phyloP scores from a whole-genome alignment of 1,139 yeast genomes.

The Groenewaldozyma sp. region DNA sequence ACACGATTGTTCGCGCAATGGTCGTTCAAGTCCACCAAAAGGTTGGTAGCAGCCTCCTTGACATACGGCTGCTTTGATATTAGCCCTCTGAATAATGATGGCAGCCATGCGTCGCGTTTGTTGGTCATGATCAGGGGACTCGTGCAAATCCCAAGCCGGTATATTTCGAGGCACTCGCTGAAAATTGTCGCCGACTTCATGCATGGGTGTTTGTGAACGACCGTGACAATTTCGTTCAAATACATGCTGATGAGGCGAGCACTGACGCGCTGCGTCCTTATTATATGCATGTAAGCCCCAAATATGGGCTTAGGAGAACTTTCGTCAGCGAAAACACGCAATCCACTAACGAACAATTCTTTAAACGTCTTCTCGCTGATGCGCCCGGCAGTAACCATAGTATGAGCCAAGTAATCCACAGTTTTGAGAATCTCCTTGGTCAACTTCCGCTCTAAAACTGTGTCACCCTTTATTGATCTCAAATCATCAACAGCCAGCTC shows the following conservation, averaged over 20 bases:
- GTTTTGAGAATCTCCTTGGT: constrained; percentile 18
- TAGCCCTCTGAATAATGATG: background rate
- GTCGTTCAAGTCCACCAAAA: background rate
- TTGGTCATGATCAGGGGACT: background rate
- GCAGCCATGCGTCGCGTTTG: background rate
- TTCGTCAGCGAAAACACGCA: constrained; percentile 16
- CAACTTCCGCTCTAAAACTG: constrained; percentile 14
- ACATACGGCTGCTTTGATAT: background rate
- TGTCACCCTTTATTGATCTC: constrained; percentile 10
- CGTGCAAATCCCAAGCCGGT: background rate
- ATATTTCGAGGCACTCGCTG: background rate
- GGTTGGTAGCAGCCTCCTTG: background rate
- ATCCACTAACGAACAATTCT: constrained; percentile 19
- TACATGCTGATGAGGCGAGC: background rate
- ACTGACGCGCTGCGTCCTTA: constrained; percentile 17
- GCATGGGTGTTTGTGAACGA: background rate
- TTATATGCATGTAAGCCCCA: constrained; percentile 21
- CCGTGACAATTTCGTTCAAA: background rate
- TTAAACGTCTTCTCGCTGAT: constrained; percentile 16
- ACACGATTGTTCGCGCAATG: background rate
- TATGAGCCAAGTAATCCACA: constrained; percentile 20
- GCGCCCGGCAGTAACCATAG: constrained; percentile 15
- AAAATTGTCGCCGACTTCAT: background rate
- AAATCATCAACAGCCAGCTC: constrained; percentile 18
- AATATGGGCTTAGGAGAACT: constrained; percentile 17